Conservation (phyloP, 768 basidiomycete genomes). For the Mycena vitilis region DNA sequence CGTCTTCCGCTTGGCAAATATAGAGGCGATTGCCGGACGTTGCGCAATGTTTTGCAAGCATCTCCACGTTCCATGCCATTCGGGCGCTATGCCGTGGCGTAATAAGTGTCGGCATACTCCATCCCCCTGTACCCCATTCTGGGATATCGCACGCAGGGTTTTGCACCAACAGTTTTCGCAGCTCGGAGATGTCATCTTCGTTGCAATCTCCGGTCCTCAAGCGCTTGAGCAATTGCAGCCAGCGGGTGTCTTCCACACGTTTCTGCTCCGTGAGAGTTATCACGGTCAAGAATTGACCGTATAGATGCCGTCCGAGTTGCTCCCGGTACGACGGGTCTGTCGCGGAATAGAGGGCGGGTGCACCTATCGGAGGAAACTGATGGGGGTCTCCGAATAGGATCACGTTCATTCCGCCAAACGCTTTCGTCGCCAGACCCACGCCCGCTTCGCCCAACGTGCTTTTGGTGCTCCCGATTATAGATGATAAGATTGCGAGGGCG, state of each 20-base stretch:
- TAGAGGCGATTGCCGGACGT: neutral
- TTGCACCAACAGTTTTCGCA: neutral
- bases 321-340: neutral
- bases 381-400: constrained; percentile 50
- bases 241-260: constrained; percentile 28
- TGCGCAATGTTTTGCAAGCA: neutral
- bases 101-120: neutral
- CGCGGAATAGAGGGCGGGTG: constrained; percentile 40
- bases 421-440: constrained; percentile 11
- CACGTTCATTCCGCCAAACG: constrained; percentile 51
- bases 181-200: neutral
- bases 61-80: neutral
- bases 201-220: neutral
- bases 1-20: neutral
- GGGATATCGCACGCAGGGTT: neutral
- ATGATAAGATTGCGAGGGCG: constrained; percentile 38
- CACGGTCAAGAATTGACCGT: constrained; percentile 45
- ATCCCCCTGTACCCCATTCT: neutral
- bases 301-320: constrained; percentile 36
- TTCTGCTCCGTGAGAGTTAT: constrained; percentile 49
- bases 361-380: constrained; percentile 53
- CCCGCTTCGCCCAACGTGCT: neutral
- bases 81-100: neutral
- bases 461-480: constrained; percentile 29
- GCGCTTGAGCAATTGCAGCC: neutral